phyloP scores from a whole-genome alignment of 495 filamentous ascomycete species.

The Saxispiralis lemnorum region DNA sequence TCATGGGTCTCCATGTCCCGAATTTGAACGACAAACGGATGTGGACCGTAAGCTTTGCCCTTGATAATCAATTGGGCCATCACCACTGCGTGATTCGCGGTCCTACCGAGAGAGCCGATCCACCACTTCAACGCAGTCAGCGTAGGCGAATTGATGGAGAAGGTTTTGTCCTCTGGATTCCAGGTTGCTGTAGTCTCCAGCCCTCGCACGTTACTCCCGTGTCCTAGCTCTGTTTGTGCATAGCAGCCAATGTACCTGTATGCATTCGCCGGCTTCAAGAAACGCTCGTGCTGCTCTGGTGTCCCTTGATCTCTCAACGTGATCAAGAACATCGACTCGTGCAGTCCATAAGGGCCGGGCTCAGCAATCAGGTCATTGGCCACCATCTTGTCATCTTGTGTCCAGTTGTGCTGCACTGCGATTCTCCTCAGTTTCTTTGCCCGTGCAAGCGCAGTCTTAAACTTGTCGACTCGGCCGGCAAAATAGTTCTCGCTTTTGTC shows the following conservation, averaged over 20 bases:
- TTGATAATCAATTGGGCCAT: conserved; percentile 52
- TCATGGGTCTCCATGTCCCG: conserved; percentile 52
- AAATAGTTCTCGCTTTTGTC: conserved; percentile 55
- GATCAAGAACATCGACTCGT: conserved; percentile 50
- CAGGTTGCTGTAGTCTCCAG: conserved; percentile 58
- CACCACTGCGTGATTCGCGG: conserved; percentile 57
- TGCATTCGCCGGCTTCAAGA: conserved; percentile 42
- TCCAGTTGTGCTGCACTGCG: conserved; percentile 43
- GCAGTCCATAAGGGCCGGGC: conserved; percentile 48
- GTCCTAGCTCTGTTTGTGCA: conserved; percentile 59
- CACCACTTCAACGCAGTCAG: conserved; percentile 63
- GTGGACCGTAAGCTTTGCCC: conserved; percentile 49
- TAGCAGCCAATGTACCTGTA: conserved; percentile 60
- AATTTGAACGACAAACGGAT: conserved; percentile 61
- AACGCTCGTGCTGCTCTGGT: conserved; percentile 49
- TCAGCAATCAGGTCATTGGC: conserved; percentile 48
- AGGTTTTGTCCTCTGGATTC: conserved; percentile 48
- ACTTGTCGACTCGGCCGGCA: conserved; percentile 42
- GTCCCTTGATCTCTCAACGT: conserved; percentile 54
- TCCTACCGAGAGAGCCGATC: conserved; percentile 56
- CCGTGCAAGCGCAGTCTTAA: conserved; percentile 42
- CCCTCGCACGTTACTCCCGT: conserved; percentile 57
- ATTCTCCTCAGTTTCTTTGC: conserved; percentile 50
- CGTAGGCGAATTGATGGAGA: conserved; percentile 48
- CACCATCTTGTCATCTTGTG: conserved; percentile 37